Conservation (phyloP, 2,329 filamentous ascomycete species). For the Fusarium torreyae region DNA sequence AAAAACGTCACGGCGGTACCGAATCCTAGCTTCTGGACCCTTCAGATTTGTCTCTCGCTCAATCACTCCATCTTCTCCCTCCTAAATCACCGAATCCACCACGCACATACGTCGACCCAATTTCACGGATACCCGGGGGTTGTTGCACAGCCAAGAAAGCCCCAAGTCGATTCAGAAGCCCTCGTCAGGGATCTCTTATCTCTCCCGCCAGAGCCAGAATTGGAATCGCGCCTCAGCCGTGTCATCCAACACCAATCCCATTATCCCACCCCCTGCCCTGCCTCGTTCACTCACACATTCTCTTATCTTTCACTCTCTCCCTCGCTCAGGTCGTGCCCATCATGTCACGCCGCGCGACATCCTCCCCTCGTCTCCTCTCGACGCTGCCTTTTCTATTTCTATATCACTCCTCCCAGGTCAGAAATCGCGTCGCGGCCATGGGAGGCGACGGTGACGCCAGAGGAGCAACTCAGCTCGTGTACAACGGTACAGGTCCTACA, state of each 20-base stretch:
- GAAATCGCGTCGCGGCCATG: conserved; percentile 36
- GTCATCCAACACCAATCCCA: conserved; percentile 13
- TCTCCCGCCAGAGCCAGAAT: conserved; percentile 15
- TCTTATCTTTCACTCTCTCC: conserved; percentile 31
- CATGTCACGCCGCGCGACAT: conserved; percentile 27
- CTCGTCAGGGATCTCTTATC: conserved; percentile 37
- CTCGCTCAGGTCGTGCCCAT: conserved; percentile 19
- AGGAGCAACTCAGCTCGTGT: conserved; percentile 63
- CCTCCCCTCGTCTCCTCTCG: conserved; percentile 8
- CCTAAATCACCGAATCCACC: conserved; percentile 5
- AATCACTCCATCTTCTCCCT: conserved; percentile 5
- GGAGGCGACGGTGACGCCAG: conserved; percentile 60
- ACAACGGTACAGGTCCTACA: conserved; percentile 74
- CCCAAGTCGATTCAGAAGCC: background rate
- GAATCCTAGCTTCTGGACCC: conserved; percentile 8
- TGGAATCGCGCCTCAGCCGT: conserved; percentile 19
- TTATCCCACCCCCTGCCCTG: conserved; percentile 8
- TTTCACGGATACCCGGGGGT: background rate
- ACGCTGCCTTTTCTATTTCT: conserved; percentile 32
- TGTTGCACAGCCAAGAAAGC: conserved; percentile 16
- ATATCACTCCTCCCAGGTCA: conserved; percentile 40
- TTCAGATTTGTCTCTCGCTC: conserved; percentile 6
- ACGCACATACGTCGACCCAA: conserved; percentile 8
- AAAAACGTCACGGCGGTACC: conserved; percentile 28
- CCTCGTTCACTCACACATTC: conserved; percentile 3